A percentile compares a stretch with the other conserved stretches of the same genome.
Conservation (phyloP, 2,329 filamentous ascomycete species). For the Claviceps digitariae region DNA sequence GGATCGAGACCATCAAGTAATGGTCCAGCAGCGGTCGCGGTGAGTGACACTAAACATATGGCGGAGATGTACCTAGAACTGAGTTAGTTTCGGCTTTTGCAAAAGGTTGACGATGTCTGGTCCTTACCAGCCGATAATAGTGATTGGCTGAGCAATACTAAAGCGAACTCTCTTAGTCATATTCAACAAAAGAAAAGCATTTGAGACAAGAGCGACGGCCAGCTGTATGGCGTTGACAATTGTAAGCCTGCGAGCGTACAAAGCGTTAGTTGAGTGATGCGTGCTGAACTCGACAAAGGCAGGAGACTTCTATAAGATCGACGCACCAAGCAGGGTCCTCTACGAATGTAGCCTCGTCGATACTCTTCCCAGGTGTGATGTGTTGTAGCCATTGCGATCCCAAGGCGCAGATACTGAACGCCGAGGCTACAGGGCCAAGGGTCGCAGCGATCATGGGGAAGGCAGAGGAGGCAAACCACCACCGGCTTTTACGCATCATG, state of each 20-base stretch:
- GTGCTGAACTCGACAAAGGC: background rate
- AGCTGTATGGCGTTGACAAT: slow-evolving; percentile 68
- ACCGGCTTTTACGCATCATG: slow-evolving; percentile 29
- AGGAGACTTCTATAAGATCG: background rate
- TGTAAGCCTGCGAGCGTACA: slow-evolving; percentile 41
- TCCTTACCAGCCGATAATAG: slow-evolving; percentile 64
- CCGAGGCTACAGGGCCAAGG: slow-evolving; percentile 72
- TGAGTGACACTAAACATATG: slow-evolving; percentile 52
- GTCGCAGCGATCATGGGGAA: slow-evolving; percentile 75
- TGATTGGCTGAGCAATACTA: slow-evolving; percentile 67
- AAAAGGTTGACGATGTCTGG: background rate
- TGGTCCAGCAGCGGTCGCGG: slow-evolving; percentile 50
- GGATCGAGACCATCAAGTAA: slow-evolving; percentile 24
- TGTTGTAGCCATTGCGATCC: slow-evolving; percentile 63
- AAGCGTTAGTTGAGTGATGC: background rate
- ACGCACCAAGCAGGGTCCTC: slow-evolving; percentile 56
- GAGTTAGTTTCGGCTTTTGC: background rate
- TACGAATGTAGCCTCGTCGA: slow-evolving; percentile 38
- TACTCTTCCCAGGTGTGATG: slow-evolving; percentile 30
- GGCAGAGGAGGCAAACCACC: slow-evolving; percentile 51
- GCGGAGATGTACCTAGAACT: slow-evolving; percentile 40
- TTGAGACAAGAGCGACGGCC: slow-evolving; percentile 61
- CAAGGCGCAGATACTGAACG: slow-evolving; percentile 78
- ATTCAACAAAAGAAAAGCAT: slow-evolving; percentile 72
- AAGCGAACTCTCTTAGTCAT: slow-evolving; percentile 74